These are phyloP conservation scores for Picochlorum sp. DNA, from an alignment of 139 green algal genomes.

Conservation along the genomic window DNA sequence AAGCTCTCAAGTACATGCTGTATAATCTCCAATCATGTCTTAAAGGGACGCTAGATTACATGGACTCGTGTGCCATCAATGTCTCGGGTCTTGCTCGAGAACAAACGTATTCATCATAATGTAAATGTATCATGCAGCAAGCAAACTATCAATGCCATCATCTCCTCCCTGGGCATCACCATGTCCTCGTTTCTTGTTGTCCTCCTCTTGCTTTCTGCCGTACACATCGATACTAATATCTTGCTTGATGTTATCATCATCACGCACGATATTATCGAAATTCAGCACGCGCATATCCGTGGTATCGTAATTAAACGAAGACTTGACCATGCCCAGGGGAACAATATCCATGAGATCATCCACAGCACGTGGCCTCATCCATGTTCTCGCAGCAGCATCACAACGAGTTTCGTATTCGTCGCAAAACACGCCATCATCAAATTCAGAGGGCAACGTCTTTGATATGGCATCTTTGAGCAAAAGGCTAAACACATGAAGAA, in stretches of 20 bases:
- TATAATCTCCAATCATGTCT: conserved; percentile 53
- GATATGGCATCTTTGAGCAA: conserved; percentile 48
- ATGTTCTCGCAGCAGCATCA: conserved; percentile 69
- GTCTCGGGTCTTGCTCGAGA: neutral
- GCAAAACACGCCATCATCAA: conserved; percentile 48
- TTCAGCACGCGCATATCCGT: conserved; percentile 85
- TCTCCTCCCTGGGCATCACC: no score
- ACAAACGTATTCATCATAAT: conserved; percentile 1
- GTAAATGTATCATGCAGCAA: no score
- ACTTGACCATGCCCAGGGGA: conserved; percentile 57
- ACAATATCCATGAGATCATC: conserved; percentile 85
- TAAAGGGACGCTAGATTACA: conserved; percentile 9
- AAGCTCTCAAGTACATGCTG: conserved; percentile 88
- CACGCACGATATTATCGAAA: conserved; percentile 73
- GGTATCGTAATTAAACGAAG: conserved; percentile 76
- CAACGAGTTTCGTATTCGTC: conserved; percentile 70
- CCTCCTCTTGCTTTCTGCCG: conserved; percentile 40
- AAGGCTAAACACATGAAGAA: conserved; percentile 54
- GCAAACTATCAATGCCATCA: neutral
- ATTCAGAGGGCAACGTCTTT: conserved; percentile 52
- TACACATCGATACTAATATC: conserved; percentile 92
- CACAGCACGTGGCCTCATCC: conserved; percentile 71
- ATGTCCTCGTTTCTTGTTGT: neutral
- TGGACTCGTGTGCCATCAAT: neutral
- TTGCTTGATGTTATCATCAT: conserved; percentile 93